Evolutionary conservation across 306 rosid genomes (phyloP).

Genomic region (Fragaria nilgerrensis): DNA sequence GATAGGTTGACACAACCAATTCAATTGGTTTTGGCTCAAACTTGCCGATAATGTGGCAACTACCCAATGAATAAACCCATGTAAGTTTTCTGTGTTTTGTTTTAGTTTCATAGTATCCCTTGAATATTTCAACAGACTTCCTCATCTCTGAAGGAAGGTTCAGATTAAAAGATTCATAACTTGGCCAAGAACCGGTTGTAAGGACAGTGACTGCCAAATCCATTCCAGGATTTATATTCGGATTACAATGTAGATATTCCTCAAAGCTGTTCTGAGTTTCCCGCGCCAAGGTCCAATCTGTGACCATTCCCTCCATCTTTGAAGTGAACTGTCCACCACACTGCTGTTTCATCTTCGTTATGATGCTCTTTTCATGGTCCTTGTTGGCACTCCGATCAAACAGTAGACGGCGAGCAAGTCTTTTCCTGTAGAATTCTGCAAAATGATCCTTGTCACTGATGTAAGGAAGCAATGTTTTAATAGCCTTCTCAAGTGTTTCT

Average conservation of each 20-base stretch:
- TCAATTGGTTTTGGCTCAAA: constrained; percentile 67
- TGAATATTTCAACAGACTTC: constrained; percentile 68
- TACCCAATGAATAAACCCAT: constrained; percentile 79
- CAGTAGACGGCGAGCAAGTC: constrained; percentile 71
- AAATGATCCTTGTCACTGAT: constrained; percentile 74
- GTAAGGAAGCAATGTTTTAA: constrained; percentile 57
- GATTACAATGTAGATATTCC: constrained; percentile 48
- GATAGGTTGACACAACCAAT: constrained; percentile 63
- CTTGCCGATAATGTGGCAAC: constrained; percentile 58
- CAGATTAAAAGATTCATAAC: constrained; percentile 66
- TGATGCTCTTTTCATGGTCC: constrained; percentile 60
- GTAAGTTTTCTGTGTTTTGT: constrained; percentile 63
- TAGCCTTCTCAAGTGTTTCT: constrained; percentile 68
- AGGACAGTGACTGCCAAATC: constrained; percentile 67
- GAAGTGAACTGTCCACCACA: constrained; percentile 77
- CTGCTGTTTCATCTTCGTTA: constrained; percentile 61
- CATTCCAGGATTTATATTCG: constrained; percentile 53
- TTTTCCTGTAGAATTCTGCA: constrained; percentile 86
- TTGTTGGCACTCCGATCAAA: constrained; percentile 65
- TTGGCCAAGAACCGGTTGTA: constrained; percentile 80
- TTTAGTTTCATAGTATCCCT: constrained; percentile 56
- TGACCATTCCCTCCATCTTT: constrained; percentile 52
- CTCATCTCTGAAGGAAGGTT: constrained; percentile 71
- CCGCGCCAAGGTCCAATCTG: constrained; percentile 56
- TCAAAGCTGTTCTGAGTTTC: constrained; percentile 62